These are phyloP conservation scores for Malus sylvestris DNA, from an alignment of 306 rosid species.

Conservation along the genomic window DNA sequence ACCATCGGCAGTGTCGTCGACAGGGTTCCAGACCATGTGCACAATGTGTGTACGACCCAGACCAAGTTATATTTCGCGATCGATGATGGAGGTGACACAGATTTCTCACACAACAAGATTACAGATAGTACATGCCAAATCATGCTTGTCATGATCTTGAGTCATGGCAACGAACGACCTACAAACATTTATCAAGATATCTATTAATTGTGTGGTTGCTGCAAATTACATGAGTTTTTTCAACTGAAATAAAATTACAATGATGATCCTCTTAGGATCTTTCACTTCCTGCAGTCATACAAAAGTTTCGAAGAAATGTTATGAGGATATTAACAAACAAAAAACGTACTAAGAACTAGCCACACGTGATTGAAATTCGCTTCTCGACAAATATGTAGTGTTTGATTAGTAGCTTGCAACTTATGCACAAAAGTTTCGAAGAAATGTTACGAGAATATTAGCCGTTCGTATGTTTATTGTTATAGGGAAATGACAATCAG, in stretches of 20 bases:
- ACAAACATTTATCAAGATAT: background rate
- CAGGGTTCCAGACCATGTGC: slow-evolving; percentile 18
- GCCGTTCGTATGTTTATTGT: too few species aligned
- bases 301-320: background rate
- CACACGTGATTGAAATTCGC: background rate
- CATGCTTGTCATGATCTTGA: background rate
- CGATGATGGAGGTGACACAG: slow-evolving; percentile 1
- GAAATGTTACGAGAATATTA: too few species aligned
- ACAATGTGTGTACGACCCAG: slow-evolving; percentile 22
- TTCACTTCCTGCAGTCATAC: background rate
- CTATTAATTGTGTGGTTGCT: background rate
- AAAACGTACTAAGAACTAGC: background rate
- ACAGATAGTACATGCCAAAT: background rate
- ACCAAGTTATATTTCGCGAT: slow-evolving; percentile 13
- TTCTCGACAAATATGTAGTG: too few species aligned
- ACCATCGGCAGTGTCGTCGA: slow-evolving; percentile 28
- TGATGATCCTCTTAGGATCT: background rate
- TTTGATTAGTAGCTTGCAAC: background rate
- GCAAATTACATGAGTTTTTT: background rate
- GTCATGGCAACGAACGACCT: background rate
- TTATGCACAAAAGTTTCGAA: too few species aligned
- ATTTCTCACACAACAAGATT: slow-evolving; percentile 18
- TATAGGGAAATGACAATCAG: too few species aligned
- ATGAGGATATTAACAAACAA: background rate
- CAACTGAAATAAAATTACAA: background rate